Evolutionary conservation across 2,329 filamentous ascomycete genomes (phyloP), one percentile per base, ranked within the genome.

Genomic region (Bipolaris bicolor): DNA sequence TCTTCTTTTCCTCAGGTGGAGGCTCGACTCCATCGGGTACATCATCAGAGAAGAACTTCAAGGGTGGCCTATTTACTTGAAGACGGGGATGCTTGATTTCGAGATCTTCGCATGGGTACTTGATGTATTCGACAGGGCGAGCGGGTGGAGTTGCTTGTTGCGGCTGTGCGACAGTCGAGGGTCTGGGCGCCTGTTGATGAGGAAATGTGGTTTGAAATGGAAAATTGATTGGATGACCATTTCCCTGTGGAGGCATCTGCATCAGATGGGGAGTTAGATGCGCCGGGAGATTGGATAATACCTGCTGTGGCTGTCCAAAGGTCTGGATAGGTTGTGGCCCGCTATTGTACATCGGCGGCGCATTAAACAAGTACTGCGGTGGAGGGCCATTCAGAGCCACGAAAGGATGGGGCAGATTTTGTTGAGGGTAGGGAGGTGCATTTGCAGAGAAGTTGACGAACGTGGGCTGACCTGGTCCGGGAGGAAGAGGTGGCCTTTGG

Each of bases 51-150:
- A 96, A 81, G 71, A 90, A 97, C 55, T 90, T 91, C 45, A 98
- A 78, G 1, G 85, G 78, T 2, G 95, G 95, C 13, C 95, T 87
- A 54, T 87, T 83, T 40, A 83, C 76, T 10, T 83, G 86, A 50
- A 88, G 84, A 24, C 80, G 79, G 55, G 86, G 85, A 1, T 89
- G 88, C 20, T 88, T 84, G 22, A 98, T 82, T 65, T 96, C 90
- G 47, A 98, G 79, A 77, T 99, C 95, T 70, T 99, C 95, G 60
- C 97, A 96, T 0, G 95, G 95, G 74, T 97, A 98, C 73, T 96
- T 97, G 60, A 95, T 89, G 1, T 90, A 90, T 51, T 75, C 72
- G 16, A 74, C 66, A 3, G 66, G 61, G 48, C 63, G 64, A 10
- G 63, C 22, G 16, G 60, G 29, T 2, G 90, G 89, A 6, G 88